Conservation (phyloP, 2,329 filamentous ascomycete species). For the Ophiocordyceps robertsii region DNA sequence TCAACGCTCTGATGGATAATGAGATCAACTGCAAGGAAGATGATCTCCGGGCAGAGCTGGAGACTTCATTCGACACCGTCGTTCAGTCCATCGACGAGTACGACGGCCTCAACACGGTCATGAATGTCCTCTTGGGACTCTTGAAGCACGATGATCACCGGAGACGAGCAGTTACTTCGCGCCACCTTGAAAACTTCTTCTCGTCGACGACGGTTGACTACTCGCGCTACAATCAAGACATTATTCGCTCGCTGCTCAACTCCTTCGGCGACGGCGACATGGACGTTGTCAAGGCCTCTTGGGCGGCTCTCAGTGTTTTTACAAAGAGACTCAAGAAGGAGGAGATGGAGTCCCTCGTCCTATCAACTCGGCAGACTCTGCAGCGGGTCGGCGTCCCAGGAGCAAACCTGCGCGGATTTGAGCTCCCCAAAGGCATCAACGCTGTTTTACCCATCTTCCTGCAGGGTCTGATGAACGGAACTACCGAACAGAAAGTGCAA, state of each 20-base stretch:
- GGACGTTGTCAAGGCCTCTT: slow-evolving; percentile 78
- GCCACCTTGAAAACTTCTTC: slow-evolving; percentile 81
- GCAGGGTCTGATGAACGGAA: slow-evolving; percentile 95
- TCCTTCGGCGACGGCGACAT: slow-evolving; percentile 80
- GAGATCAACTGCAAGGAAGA: slow-evolving; percentile 68
- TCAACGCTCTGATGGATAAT: slow-evolving; percentile 91
- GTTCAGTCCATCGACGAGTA: slow-evolving; percentile 89
- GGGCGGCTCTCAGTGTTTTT: slow-evolving; percentile 74
- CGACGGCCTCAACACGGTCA: slow-evolving; percentile 87
- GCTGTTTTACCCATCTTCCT: slow-evolving; percentile 93
- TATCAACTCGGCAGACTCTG: slow-evolving; percentile 74
- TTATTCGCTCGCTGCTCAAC: slow-evolving; percentile 79
- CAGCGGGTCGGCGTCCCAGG: slow-evolving; percentile 82
- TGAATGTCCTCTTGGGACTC: slow-evolving; percentile 81
- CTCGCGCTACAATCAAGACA: slow-evolving; percentile 89
- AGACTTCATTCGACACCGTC: slow-evolving; percentile 75
- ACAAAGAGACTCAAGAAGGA: slow-evolving; percentile 88
- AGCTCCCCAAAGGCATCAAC: slow-evolving; percentile 90
- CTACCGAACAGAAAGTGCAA: slow-evolving; percentile 79
- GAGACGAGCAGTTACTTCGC: slow-evolving; percentile 63
- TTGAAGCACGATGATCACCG: slow-evolving; percentile 88
- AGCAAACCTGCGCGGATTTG: slow-evolving; percentile 73
- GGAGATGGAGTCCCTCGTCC: slow-evolving; percentile 89
- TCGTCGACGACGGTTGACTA: slow-evolving; percentile 70
- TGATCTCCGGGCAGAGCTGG: slow-evolving; percentile 58